Conservation (phyloP, 768 basidiomycete genomes). For the Cyclocybe cylindracea region DNA sequence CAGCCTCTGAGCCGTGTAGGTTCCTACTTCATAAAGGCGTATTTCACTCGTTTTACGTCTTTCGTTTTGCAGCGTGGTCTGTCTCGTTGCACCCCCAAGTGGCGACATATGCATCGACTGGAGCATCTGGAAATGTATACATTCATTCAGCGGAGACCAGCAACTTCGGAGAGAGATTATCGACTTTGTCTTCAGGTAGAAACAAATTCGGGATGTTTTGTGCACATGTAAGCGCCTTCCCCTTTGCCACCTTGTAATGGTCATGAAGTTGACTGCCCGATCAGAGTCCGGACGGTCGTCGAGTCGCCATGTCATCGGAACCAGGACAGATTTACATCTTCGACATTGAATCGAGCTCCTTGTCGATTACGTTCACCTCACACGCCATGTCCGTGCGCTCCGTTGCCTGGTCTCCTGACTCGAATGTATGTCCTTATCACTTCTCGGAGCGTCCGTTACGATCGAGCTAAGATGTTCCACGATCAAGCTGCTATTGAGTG, state of each 20-base stretch:
- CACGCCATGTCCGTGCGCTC: conserved; percentile 91
- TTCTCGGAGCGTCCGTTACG: background rate
- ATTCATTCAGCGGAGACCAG: conserved; percentile 69
- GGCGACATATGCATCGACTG: conserved; percentile 74
- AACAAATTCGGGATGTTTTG: conserved; percentile 80
- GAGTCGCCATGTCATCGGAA: conserved; percentile 81
- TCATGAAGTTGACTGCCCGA: background rate
- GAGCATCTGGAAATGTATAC: conserved; percentile 67
- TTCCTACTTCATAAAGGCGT: background rate
- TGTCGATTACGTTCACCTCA: conserved; percentile 75
- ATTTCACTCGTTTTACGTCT: conserved; percentile 9
- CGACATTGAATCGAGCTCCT: conserved; percentile 67
- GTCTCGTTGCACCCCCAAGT: conserved; percentile 79
- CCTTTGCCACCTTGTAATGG: background rate
- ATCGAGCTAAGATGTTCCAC: background rate
- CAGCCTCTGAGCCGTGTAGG: conserved; percentile 70
- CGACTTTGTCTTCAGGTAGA: conserved; percentile 64
- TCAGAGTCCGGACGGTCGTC: conserved; percentile 87
- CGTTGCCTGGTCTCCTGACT: conserved; percentile 87
- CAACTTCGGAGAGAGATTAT: conserved; percentile 67
- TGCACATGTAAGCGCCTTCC: conserved; percentile 53
- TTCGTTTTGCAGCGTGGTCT: conserved; percentile 64
- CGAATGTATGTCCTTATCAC: conserved; percentile 58
- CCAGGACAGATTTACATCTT: conserved; percentile 88
- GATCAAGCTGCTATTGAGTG: conserved; percentile 77